Percentiles rank a stretch among this genome's conserved stretches.
phyloP scores from a whole-genome alignment of 208 protist species.

The Lotmaria passim region DNA sequence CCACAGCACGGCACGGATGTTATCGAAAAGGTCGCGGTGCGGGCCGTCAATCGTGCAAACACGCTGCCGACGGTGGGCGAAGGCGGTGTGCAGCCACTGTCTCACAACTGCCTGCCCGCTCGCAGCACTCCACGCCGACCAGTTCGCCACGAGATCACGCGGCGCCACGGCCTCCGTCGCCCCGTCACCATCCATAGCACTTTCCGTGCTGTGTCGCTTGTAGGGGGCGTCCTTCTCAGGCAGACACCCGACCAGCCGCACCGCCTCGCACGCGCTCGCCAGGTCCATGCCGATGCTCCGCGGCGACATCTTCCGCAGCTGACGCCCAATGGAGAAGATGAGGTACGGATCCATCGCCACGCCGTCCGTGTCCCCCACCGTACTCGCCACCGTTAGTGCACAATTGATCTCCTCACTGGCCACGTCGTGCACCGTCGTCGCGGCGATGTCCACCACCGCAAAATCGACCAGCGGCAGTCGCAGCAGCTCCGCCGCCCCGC shows the following conservation, averaged over 20 bases:
- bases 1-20: conserved; percentile 76
- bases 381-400: conserved; percentile 78
- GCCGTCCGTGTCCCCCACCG: conserved; percentile 76
- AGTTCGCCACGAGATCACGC: conserved; percentile 41
- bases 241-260: conserved; percentile 67
- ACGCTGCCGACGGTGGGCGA: conserved; percentile 60
- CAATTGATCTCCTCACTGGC: conserved; percentile 76
- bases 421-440: conserved; percentile 43
- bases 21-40: conserved; percentile 78
- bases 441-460: conserved; percentile 65
- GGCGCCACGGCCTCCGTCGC: not conserved
- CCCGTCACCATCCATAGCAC: not conserved
- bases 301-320: conserved; percentile 47
- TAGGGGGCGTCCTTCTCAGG: conserved; percentile 52
- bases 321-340: conserved; percentile 72
- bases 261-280: conserved; percentile 69
- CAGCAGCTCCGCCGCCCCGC: conserved; percentile 17
- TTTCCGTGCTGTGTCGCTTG: conserved; percentile 9
- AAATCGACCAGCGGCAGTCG: conserved; percentile 46
- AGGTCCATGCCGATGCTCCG: conserved; percentile 67
- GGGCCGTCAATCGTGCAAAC: conserved; percentile 73
- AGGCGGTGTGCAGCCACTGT: conserved; percentile 50
- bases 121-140: conserved; percentile 47
- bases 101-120: conserved; percentile 32
- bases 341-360: conserved; percentile 86